Base-by-base conservation (phyloP, 139 green algal species). In the Micractinium conductrix region DNA sequence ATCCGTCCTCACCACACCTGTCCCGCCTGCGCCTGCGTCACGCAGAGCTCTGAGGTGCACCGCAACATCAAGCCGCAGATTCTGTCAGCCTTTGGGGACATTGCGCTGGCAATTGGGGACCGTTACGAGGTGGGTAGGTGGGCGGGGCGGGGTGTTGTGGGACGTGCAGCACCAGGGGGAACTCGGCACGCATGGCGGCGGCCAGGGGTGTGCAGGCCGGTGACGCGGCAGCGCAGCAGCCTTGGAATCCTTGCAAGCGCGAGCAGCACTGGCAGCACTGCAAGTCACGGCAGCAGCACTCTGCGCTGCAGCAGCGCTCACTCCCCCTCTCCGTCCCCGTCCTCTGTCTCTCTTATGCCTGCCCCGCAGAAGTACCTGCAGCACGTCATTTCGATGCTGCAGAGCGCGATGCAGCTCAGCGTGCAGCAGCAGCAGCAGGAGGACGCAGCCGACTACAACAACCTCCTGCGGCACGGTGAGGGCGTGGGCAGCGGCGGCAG, bases 21-120 rank as follows among this genome's bases (percentile, higher is more conserved):
- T n/a, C n/a, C n/a, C n/a, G n/a, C n/a, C n/a, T n/a, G n/a, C n/a
- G n/a, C n/a, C n/a, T n/a, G n/a, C n/a, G n/a, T n/a, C n/a, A n/a
- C n/a, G n/a, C n/a, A 91, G 69, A 50, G 45, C 43, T 24, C 26
- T 1, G 69, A 95, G 16, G 94, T 99, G 74, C 94, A 98, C 88
- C 92, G 97, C 72, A 95, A 84, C 75, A 94, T 99, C 87, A 99
- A 99, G 92, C 97, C 97, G 5, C 88, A 95, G 62, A 98, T 99
- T 79, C 91, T 99, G 50, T 94, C 89, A 2, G 91, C 91, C 21
- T 98, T 99, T 91, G 96, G 96, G 0, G 97, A 99, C 87, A 93
- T 99, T 24, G 96, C 95, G n/a, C 88, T 99, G 14, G 93, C 95
- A 5, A 92, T 98, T 12, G 95, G 92, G 6, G 93, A 95, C 68